phyloP scores from a whole-genome alignment of 441 rosid species.

The Manihot esculenta region DNA sequence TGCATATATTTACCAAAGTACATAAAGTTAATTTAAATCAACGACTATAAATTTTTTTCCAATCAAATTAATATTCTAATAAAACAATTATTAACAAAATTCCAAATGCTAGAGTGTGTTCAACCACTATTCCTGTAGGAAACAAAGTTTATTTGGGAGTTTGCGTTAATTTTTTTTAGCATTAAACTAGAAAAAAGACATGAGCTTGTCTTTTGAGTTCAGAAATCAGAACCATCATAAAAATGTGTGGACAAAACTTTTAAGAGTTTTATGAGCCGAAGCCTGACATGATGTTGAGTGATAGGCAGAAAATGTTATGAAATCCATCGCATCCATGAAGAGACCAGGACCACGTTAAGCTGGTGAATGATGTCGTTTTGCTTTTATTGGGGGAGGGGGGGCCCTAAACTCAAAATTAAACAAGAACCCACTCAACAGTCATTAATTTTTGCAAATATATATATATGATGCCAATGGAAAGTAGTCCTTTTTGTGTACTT shows the following conservation, averaged over 20 bases:
- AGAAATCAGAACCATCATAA: not conserved
- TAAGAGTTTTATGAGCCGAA: not conserved
- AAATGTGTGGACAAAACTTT: slow-evolving; percentile 9
- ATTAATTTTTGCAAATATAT: not conserved
- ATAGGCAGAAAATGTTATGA: not conserved
- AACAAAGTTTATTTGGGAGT: too few relatives aligned
- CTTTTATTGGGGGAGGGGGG: not conserved
- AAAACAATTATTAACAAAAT: too few relatives aligned
- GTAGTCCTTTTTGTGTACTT: slow-evolving; percentile 17
- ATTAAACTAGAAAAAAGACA: not conserved
- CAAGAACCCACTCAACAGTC: not conserved
- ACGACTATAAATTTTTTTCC: too few relatives aligned
- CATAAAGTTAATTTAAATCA: not conserved
- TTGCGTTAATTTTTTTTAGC: not conserved
- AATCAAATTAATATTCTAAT: too few relatives aligned
- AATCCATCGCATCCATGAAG: not conserved
- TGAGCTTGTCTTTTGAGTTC: not conserved
- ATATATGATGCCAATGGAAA: not conserved
- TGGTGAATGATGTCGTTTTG: slow-evolving; percentile 2
- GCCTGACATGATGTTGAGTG: not conserved
- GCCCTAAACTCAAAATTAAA: not conserved
- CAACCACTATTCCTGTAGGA: too few relatives aligned
- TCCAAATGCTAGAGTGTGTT: too few relatives aligned
- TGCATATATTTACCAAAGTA: not conserved
- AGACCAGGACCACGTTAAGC: slow-evolving; percentile 11